Evolutionary conservation across 305 asterid genomes (phyloP).

Genomic region (Fraxinus xanthoxyloides): DNA sequence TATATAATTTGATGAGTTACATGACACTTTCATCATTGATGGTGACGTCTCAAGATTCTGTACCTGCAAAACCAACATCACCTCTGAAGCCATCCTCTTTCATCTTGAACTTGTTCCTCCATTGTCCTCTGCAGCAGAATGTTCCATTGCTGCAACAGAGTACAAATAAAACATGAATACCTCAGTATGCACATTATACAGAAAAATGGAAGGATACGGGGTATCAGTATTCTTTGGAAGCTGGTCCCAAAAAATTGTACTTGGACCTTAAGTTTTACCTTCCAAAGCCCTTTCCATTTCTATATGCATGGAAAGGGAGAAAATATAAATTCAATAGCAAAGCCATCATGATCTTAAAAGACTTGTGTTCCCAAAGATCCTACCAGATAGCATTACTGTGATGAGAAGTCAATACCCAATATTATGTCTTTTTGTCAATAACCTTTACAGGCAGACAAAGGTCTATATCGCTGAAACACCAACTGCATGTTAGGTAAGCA

Average conservation of each 20-base stretch:
- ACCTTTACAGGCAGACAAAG: background rate
- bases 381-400: background rate
- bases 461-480: background rate
- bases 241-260: background rate
- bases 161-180: background rate
- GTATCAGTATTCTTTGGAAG: background rate
- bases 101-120: conserved; percentile 57
- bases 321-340: background rate
- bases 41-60: conserved; percentile 53
- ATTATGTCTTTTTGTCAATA: background rate
- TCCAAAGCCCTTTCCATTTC: background rate
- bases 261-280: background rate
- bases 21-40: conserved; percentile 44
- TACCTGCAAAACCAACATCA: conserved; percentile 54
- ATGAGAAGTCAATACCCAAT: background rate
- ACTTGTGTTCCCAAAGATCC: background rate
- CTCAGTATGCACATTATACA: background rate
- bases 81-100: conserved; percentile 67
- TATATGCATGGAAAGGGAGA: background rate
- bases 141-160: conserved; percentile 40
- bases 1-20: conserved; percentile 28
- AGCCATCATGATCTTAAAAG: background rate
- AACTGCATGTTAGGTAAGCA: background rate
- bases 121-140: conserved; percentile 63
- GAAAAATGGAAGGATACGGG: conserved; percentile 1